Conservation (phyloP, 2,329 filamentous ascomycete genomes). For the Colletotrichum sojae region DNA sequence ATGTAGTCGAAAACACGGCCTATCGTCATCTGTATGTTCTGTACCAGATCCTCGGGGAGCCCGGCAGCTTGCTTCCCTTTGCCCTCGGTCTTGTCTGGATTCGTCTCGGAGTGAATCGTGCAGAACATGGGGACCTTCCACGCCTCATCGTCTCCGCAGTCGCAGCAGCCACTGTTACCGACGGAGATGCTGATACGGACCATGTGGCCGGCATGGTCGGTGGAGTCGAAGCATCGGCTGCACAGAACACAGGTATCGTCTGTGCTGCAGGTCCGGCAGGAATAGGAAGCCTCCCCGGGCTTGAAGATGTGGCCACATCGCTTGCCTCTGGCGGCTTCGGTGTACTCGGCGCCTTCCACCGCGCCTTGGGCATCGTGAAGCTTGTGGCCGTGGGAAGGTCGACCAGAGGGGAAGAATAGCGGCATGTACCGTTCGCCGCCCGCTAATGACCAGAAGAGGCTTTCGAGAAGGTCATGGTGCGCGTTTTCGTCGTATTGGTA, state of each 20-base stretch:
- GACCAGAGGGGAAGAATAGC: conserved; percentile 86
- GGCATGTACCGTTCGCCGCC: conserved; percentile 81
- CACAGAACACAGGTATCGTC: conserved; percentile 98
- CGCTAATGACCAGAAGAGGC: conserved; percentile 90
- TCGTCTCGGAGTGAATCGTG: conserved; percentile 86
- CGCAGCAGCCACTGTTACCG: conserved; percentile 95
- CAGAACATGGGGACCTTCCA: conserved; percentile 92
- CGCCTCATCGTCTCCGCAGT: conserved; percentile 95
- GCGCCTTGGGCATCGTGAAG: conserved; percentile 90
- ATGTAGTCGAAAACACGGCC: conserved; percentile 91
- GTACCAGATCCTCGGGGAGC: conserved; percentile 81
- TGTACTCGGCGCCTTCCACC: conserved; percentile 95
- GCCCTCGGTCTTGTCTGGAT: conserved; percentile 66
- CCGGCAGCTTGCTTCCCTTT: conserved; percentile 71
- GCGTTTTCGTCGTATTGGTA: conserved; percentile 84
- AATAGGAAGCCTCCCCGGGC: conserved; percentile 91
- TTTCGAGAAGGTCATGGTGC: conserved; percentile 78
- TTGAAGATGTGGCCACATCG: conserved; percentile 98
- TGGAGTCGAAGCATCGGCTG: conserved; percentile 93
- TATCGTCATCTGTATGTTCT: conserved; percentile 88
- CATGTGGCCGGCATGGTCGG: conserved; percentile 93
- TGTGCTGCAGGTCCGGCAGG: conserved; percentile 92
- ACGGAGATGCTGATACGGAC: conserved; percentile 90
- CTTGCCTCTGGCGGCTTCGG: conserved; percentile 90
- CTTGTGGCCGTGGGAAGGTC: conserved; percentile 77